Conservation (phyloP, 2,329 filamentous ascomycete species). For the Alternaria arbusti region DNA sequence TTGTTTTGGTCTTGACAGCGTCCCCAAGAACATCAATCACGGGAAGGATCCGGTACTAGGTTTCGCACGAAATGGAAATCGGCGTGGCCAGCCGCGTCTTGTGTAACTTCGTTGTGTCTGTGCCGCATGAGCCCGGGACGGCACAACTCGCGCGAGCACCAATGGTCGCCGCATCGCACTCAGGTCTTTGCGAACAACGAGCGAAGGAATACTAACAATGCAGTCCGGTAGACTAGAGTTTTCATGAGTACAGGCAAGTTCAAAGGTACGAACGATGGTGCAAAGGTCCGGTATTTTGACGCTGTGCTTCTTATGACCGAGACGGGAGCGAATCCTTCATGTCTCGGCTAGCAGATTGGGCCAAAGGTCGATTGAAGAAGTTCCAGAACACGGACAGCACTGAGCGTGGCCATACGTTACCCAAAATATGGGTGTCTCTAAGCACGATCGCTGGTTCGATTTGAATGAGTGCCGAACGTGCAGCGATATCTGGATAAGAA, state of each 20-base stretch:
- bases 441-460: not conserved
- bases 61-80: not conserved
- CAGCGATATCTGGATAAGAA: not conserved
- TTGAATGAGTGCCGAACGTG: not conserved
- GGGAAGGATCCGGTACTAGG: not conserved
- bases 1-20: not conserved
- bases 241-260: fast-evolving
- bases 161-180: not conserved
- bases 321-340: not conserved
- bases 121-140: not conserved
- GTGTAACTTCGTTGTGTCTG: not conserved
- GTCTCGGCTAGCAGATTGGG: not conserved
- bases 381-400: not conserved
- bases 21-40: not conserved
- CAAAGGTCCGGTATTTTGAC: not conserved
- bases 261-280: fast-evolving
- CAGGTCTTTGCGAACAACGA: not conserved
- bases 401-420: not conserved
- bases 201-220: not conserved
- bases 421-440: not conserved
- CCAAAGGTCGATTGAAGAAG: not conserved
- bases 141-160: not conserved
- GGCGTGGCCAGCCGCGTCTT: not conserved
- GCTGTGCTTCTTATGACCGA: not conserved
- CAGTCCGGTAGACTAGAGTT: not conserved